Conservation (phyloP, 371 early-diverging fungal genomes). For the Synchytrium microbalum region DNA sequence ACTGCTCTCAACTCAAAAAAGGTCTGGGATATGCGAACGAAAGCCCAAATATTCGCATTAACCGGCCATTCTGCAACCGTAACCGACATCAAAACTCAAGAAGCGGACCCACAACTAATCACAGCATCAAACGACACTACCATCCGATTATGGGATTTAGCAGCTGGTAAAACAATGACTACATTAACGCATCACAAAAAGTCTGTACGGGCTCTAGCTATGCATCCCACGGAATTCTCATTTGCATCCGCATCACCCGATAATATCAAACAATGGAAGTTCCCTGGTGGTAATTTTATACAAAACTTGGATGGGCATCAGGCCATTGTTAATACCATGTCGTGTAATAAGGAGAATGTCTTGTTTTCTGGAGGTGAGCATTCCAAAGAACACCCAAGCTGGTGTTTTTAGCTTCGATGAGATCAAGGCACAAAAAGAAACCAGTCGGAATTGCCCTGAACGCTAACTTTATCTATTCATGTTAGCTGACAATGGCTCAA, state of each 20-base stretch:
- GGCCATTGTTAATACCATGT: constrained; percentile 82
- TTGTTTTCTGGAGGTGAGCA: constrained; percentile 78
- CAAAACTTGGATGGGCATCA: constrained; percentile 85
- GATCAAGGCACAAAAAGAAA: not conserved
- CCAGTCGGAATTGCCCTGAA: constrained; percentile 5
- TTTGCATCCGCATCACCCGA: constrained; percentile 91
- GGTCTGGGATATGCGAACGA: constrained; percentile 97
- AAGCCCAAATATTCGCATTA: constrained; percentile 81
- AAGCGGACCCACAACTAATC: constrained; percentile 92
- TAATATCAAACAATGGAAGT: constrained; percentile 93
- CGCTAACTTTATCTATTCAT: not conserved
- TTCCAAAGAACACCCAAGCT: too few species aligned
- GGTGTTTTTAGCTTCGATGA: constrained; percentile 6
- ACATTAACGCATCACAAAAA: constrained; percentile 97
- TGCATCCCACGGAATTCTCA: constrained; percentile 88
- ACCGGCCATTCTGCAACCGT: constrained; percentile 85
- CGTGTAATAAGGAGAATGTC: constrained; percentile 84
- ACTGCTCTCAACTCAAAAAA: constrained; percentile 20
- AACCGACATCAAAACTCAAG: constrained; percentile 80
- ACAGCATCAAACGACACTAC: constrained; percentile 91
- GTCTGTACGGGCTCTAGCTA: constrained; percentile 81
- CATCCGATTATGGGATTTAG: constrained; percentile 89
- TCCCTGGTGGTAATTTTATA: constrained; percentile 87
- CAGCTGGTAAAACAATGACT: constrained; percentile 89
- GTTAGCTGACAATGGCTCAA: constrained; percentile 80